Conservation (phyloP, 768 basidiomycete genomes). For the Boletus fagicola region DNA sequence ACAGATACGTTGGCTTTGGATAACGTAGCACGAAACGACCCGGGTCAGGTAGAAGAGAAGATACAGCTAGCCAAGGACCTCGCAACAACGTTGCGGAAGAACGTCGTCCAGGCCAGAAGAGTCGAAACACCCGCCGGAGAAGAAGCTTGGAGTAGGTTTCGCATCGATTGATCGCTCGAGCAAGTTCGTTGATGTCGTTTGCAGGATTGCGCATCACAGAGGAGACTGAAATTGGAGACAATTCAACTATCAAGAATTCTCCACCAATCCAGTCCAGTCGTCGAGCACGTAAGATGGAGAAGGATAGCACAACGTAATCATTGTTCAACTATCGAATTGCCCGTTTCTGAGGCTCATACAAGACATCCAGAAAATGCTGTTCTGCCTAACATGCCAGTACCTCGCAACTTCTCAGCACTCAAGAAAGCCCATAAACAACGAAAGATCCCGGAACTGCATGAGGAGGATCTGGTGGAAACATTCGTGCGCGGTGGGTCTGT, state of each 20-base stretch:
- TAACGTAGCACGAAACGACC: conserved; percentile 42
- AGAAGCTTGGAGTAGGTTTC: conserved; percentile 58
- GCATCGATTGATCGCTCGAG: neutral
- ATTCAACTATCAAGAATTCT: conserved; percentile 71
- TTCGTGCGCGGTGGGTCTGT: conserved; percentile 76
- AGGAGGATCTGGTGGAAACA: conserved; percentile 80
- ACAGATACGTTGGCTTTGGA: conserved; percentile 46
- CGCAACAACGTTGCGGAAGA: conserved; percentile 69
- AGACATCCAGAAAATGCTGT: conserved; percentile 32
- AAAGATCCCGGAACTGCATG: conserved; percentile 61
- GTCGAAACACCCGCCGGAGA: conserved; percentile 36
- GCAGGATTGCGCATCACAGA: conserved; percentile 70
- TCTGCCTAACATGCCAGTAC: conserved; percentile 29
- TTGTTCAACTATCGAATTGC: conserved; percentile 29
- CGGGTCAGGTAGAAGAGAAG: conserved; percentile 50
- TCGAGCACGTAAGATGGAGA: conserved; percentile 46
- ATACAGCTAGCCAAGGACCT: conserved; percentile 66
- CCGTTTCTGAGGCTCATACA: conserved; percentile 28
- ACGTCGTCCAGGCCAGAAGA: conserved; percentile 79
- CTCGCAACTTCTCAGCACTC: conserved; percentile 62
- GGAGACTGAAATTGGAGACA: conserved; percentile 85
- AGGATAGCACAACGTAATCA: conserved; percentile 31
- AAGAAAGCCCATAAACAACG: conserved; percentile 69
- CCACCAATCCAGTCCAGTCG: conserved; percentile 45
- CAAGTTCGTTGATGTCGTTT: neutral